phyloP scores from a whole-genome alignment of 1,284 basidiomycete genomes.

The Apiotrichum montevideense region DNA sequence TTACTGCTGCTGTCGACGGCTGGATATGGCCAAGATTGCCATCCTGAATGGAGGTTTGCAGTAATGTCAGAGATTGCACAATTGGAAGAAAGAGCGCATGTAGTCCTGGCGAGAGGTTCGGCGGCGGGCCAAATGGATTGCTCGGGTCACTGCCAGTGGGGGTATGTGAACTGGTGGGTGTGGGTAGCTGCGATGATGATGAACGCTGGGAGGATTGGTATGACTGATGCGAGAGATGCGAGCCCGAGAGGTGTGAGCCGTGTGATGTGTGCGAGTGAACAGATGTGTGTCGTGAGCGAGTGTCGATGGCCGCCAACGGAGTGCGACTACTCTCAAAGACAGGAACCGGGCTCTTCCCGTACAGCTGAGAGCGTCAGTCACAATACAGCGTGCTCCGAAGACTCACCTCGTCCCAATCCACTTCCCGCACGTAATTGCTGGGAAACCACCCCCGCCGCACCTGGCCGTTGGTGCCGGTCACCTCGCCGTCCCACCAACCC shows the following conservation, averaged over 20 bases:
- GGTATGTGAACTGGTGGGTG: slow-evolving; percentile 2
- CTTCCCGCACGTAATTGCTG: slow-evolving; percentile 54
- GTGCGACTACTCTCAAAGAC: background rate
- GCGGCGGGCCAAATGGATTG: background rate
- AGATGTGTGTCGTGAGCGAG: slow-evolving; percentile 12
- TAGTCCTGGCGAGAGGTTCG: slow-evolving; percentile 15
- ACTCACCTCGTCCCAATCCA: slow-evolving; percentile 30
- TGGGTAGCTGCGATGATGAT: slow-evolving; percentile 1
- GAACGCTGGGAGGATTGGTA: slow-evolving; percentile 6
- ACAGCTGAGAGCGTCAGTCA: background rate
- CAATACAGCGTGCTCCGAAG: background rate
- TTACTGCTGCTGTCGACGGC: slow-evolving; percentile 64
- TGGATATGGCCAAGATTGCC: slow-evolving; percentile 44
- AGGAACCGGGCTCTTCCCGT: background rate
- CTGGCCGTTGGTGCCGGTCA: slow-evolving; percentile 40
- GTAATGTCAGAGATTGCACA: slow-evolving; percentile 72
- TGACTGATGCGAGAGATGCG: slow-evolving; percentile 5
- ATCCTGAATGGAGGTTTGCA: slow-evolving; percentile 66
- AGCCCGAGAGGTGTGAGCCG: slow-evolving; percentile 6
- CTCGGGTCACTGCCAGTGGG: background rate
- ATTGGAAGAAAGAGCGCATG: slow-evolving; percentile 52
- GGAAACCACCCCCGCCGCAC: slow-evolving; percentile 90
- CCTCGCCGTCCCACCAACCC: slow-evolving; percentile 98
- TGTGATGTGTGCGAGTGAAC: slow-evolving; percentile 9
- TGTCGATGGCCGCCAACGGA: background rate